Conservation (phyloP, 176 grass and related monocot species). For the Musa acuminata region DNA sequence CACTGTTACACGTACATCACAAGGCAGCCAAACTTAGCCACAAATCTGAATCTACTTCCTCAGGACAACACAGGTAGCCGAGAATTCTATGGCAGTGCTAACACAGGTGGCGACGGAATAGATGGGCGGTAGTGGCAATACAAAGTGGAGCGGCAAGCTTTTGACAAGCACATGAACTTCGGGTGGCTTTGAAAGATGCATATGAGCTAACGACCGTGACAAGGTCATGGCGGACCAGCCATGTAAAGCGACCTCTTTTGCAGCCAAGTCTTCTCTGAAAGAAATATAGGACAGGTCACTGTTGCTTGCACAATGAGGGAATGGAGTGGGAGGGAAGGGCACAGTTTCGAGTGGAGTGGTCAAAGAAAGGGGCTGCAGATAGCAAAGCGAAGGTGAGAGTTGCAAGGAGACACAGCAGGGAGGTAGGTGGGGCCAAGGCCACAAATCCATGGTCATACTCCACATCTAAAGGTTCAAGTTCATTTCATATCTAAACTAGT, state of each 20-base stretch:
- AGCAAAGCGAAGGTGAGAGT: conserved; percentile 1
- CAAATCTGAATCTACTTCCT: too few relatives aligned
- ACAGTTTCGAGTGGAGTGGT: neutral
- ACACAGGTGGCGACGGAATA: too few relatives aligned
- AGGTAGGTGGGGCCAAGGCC: neutral
- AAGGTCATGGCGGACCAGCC: neutral
- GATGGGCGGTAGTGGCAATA: too few relatives aligned
- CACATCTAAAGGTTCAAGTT: neutral
- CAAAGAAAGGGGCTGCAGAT: conserved; percentile 5
- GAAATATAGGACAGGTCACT: neutral
- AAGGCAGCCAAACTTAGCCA: too few relatives aligned
- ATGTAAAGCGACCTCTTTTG: neutral
- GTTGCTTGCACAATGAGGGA: neutral
- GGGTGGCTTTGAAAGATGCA: neutral
- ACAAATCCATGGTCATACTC: neutral
- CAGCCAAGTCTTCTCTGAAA: neutral
- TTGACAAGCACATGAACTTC: too few relatives aligned
- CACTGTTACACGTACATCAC: too few relatives aligned
- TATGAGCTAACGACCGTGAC: neutral
- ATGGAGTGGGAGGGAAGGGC: neutral
- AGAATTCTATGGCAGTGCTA: too few relatives aligned
- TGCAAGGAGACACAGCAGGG: neutral
- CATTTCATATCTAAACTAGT: neutral
- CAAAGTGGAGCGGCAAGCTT: too few relatives aligned
- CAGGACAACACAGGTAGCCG: too few relatives aligned